phyloP scores from a whole-genome alignment of 129 eudicot species.

The Arctium minus region DNA sequence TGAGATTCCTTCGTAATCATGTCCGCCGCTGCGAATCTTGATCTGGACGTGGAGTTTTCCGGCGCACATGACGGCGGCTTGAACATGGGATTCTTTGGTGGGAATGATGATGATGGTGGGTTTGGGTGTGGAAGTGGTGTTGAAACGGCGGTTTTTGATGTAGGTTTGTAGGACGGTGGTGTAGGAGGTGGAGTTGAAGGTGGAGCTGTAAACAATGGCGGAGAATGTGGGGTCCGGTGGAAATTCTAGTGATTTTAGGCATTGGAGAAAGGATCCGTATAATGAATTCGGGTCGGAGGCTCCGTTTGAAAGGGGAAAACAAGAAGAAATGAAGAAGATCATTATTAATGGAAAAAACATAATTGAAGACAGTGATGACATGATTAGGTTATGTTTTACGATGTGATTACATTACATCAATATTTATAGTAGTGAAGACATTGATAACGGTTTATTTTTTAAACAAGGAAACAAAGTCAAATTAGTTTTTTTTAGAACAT shows the following conservation, averaged over 20 bases:
- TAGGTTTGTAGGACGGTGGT: slow-evolving; percentile 35
- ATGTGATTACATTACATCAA: neutral
- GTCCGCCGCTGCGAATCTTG: slow-evolving; percentile 39
- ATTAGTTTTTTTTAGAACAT: too few relatives aligned
- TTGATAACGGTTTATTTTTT: too few relatives aligned
- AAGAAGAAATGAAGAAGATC: slow-evolving; percentile 1
- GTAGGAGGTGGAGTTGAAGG: slow-evolving; percentile 26
- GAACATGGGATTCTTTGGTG: slow-evolving; percentile 34
- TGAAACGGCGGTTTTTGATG: slow-evolving; percentile 47
- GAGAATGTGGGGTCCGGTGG: slow-evolving; percentile 33
- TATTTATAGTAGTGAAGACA: slow-evolving; percentile 17
- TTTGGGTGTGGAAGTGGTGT: slow-evolving; percentile 39
- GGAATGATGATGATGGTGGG: slow-evolving; percentile 46
- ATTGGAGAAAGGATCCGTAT: slow-evolving; percentile 29
- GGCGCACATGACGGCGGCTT: slow-evolving; percentile 43
- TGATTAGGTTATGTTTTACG: slow-evolving; percentile 1
- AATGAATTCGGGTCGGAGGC: slow-evolving; percentile 11
- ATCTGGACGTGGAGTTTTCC: slow-evolving; percentile 19
- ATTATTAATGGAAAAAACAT: neutral
- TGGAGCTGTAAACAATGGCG: slow-evolving; percentile 33
- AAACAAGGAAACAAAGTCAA: too few relatives aligned
- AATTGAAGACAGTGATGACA: slow-evolving; percentile 26
- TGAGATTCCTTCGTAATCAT: slow-evolving; percentile 33
- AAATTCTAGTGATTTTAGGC: slow-evolving; percentile 8
- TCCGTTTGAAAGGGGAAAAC: slow-evolving; percentile 8